Base-by-base conservation (phyloP, 2,329 filamentous ascomycete species). In the Alternaria conjuncta region DNA sequence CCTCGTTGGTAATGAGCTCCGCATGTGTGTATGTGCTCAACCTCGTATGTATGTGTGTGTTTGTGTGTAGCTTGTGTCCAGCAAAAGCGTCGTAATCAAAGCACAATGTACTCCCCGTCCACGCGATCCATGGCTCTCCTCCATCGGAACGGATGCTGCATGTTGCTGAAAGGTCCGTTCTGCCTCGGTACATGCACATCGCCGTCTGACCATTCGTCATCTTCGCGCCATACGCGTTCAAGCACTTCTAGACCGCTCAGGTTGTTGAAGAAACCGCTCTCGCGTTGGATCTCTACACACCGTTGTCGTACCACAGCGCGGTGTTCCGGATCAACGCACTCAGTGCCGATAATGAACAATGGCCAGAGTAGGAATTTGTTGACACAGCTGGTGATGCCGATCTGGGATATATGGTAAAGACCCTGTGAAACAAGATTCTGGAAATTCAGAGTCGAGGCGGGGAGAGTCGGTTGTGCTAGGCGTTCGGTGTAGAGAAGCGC, bases 311-410 rank as follows among this genome's bases (percentile, higher is more conserved):
- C 91, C 62, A 94, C 88, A 61, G 88, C 87, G 67, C 94, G 91
- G 74, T 97, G 92, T 55, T 89, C 84, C 73, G 92, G 89, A 69
- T 93, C 91, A 66, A 96, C 90, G 73, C 93, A 97, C 82, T 97
- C 95, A 21, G 92, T 94, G 20, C 94, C 94, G 1, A 91, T 90
- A 56, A 97, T 91, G 78, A 97, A 97, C 4, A 97, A 86, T 3
- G 95, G 94, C 95, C 94, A 97, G 9, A 97, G 87, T 10, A 97
- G 83, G 78, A 97, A 97, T 76, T 97, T 96, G 80, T 97, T 91
- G 41, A 91, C 90, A 51, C 86, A 87, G 72, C 87, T 89, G 44
- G 87, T 91, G 4, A 90, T 86, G 65, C 92, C 89, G 41, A 97
- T 89, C 57, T 90, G 90, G 7, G 90, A 91, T 60, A 96, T 92